Evolutionary conservation across 176 grass and related monocot species (phyloP), one percentile per base, ranked within the genome.

Genomic region (Eragrostis nindensis): DNA sequence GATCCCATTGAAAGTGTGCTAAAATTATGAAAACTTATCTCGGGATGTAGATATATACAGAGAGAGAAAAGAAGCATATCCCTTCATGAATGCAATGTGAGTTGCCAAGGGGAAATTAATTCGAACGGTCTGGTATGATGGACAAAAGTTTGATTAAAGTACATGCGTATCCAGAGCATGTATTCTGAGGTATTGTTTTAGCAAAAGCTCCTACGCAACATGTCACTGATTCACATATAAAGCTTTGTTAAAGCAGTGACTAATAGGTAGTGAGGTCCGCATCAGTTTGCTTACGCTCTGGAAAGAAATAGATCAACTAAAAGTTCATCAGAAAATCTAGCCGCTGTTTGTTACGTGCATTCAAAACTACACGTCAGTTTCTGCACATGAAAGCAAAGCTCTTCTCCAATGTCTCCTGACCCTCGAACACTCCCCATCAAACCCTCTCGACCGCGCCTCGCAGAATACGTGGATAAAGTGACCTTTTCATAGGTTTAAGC

Each of bases 331-430:
- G 3, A 60, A 60, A 60, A 26, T 60, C 11, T 62, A 62, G 5
- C 55, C 11, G 32, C 2, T 36, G 4, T 36, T 36, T 36, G 60
- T 38, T 22, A 46, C 71, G n/a, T 82, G 45, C 41, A 76, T 36
- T 3, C 12, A 9, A 16, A 77, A 76, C 40, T 13, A 24, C 49
- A 7, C 73, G 41, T 74, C 66, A 86, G 83, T 78, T 83, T 71
- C 59, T 24, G 80, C 66, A 70, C 30, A 24, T 29, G 30, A 74
- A 90, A 88, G 88, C 63, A 86, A 88, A 88, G 41, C 62, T 53
- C 64, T 43, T 67, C 64, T 69, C 76, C 50, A 17, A 7, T 86
- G 92, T 89, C 81, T 66, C 82, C 79, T 80, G 39, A 41, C 56
- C 78, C 38, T 71, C 39, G 64, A 70, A 62, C 92, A 89, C 55